These are phyloP conservation scores for Diaporthe destruens DNA, from an alignment of 2,329 filamentous ascomycete genomes.

Conservation along the genomic window DNA sequence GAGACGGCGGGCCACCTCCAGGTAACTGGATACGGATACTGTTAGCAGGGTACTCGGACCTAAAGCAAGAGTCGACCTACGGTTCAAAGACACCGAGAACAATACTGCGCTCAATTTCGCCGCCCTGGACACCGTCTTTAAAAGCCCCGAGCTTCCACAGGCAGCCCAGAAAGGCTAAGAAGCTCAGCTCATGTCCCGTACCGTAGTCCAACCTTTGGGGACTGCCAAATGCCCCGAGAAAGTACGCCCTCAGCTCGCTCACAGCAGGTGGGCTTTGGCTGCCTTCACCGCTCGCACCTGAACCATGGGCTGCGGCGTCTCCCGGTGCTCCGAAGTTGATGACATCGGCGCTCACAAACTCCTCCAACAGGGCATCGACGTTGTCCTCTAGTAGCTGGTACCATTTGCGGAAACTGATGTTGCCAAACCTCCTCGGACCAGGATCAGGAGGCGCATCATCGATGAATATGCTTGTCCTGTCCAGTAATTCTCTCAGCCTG, in stretches of 20 bases:
- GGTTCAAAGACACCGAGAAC: slow-evolving; percentile 87
- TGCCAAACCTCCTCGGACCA: slow-evolving; percentile 91
- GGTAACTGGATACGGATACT: slow-evolving; percentile 67
- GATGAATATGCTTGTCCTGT: slow-evolving; percentile 74
- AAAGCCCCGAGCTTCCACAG: slow-evolving; percentile 94
- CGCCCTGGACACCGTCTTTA: slow-evolving; percentile 62
- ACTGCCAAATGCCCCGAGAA: slow-evolving; percentile 89
- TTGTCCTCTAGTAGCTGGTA: slow-evolving; percentile 75
- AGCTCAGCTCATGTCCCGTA: slow-evolving; percentile 95
- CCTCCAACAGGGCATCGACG: slow-evolving; percentile 66
- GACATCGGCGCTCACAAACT: slow-evolving; percentile 62
- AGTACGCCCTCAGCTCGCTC: slow-evolving; percentile 81
- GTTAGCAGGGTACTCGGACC: slow-evolving; percentile 35
- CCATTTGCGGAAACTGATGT: slow-evolving; percentile 91
- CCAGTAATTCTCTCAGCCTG: slow-evolving; percentile 75
- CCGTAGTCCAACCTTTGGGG: slow-evolving; percentile 92
- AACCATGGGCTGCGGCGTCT: neutral
- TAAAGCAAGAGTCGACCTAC: slow-evolving; percentile 61
- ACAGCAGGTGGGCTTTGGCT: slow-evolving; percentile 41
- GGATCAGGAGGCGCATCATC: slow-evolving; percentile 85
- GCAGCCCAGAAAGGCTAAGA: slow-evolving; percentile 88
- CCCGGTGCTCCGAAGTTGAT: slow-evolving; percentile 45
- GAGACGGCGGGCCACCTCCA: slow-evolving; percentile 82
- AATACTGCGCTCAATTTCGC: slow-evolving; percentile 79
- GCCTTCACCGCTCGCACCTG: slow-evolving; percentile 34